A percentile compares a stretch with the other conserved stretches of the same genome.
Evolutionary conservation across 2,329 filamentous ascomycete species (phyloP).

Genomic region (Fusarium luffae): DNA sequence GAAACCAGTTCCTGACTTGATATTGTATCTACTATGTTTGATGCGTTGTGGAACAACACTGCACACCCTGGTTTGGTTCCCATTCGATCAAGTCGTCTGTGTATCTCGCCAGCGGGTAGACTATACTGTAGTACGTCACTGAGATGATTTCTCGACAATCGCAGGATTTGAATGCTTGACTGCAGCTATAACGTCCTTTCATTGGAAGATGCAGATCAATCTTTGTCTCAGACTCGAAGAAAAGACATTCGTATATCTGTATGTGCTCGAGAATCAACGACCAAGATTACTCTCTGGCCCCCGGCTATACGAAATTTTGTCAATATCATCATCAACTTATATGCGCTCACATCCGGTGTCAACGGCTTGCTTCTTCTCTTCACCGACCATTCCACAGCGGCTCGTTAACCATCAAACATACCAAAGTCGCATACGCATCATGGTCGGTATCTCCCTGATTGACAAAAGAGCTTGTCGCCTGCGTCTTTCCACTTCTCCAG

Average conservation of each 20-base stretch:
- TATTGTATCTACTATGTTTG: background rate
- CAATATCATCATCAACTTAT: constrained; percentile 2
- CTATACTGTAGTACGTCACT: background rate
- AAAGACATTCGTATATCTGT: background rate
- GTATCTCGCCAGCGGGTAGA: background rate
- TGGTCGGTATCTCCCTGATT: constrained; percentile 24
- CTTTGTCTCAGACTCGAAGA: background rate
- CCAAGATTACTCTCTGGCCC: background rate
- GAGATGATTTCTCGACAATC: background rate
- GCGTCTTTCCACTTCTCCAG: constrained; percentile 41
- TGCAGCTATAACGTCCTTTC: background rate
- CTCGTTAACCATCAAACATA: background rate
- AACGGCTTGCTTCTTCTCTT: background rate
- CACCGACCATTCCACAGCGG: background rate
- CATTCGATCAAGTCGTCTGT: background rate
- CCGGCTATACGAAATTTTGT: background rate
- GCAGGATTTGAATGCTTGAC: background rate
- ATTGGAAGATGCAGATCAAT: background rate
- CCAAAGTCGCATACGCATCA: constrained; percentile 4
- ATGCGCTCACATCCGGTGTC: constrained; percentile 4
- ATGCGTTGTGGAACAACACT: background rate
- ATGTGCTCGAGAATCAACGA: background rate
- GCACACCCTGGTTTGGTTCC: background rate
- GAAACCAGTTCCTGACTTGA: background rate
- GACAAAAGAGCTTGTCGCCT: constrained; percentile 40